phyloP scores from a whole-genome alignment of 805 yeast genomes.

The Metschnikowia matae region DNA sequence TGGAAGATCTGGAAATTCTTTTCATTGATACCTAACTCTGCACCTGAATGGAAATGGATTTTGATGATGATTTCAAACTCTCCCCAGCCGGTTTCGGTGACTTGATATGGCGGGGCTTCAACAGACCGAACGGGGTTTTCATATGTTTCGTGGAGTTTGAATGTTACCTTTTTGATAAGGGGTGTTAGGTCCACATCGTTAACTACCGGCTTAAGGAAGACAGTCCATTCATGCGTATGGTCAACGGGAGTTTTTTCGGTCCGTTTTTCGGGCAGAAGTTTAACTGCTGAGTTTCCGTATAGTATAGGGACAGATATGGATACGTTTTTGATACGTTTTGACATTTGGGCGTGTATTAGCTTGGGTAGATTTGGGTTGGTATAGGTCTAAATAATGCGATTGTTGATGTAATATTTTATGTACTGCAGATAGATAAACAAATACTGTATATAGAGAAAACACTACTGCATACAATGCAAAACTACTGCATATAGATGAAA shows the following conservation, averaged over 20 bases:
- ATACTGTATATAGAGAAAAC: too few relatives aligned
- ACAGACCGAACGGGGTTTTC: slow-evolving; percentile 80
- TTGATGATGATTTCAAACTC: slow-evolving; percentile 92
- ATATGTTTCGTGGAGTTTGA: slow-evolving; percentile 93
- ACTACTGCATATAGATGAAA: too few relatives aligned
- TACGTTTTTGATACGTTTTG: slow-evolving; percentile 25
- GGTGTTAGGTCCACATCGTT: slow-evolving; percentile 73
- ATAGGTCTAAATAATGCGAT: too few relatives aligned
- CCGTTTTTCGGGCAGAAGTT: slow-evolving; percentile 46
- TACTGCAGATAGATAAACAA: too few relatives aligned
- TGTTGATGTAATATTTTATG: too few relatives aligned
- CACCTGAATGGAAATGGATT: slow-evolving; percentile 79
- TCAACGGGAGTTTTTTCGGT: slow-evolving; percentile 68
- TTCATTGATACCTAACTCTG: slow-evolving; percentile 60
- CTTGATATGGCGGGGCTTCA: slow-evolving; percentile 89
- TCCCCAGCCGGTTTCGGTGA: slow-evolving; percentile 99
- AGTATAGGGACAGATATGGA: slow-evolving; percentile 74
- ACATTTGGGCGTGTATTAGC: slow-evolving; percentile 7
- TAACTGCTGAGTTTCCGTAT: slow-evolving; percentile 78
- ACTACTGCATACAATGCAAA: too few relatives aligned
- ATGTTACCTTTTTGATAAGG: slow-evolving; percentile 83
- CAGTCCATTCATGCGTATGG: slow-evolving; percentile 95
- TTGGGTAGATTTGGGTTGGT: too few relatives aligned
- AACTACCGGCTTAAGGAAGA: slow-evolving; percentile 73
- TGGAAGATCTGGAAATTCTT: slow-evolving; percentile 84